Percentiles rank a stretch among this genome's conserved stretches.
phyloP scores from a whole-genome alignment of 2,329 filamentous ascomycete species.

The Tolypocladium endophyticum region DNA sequence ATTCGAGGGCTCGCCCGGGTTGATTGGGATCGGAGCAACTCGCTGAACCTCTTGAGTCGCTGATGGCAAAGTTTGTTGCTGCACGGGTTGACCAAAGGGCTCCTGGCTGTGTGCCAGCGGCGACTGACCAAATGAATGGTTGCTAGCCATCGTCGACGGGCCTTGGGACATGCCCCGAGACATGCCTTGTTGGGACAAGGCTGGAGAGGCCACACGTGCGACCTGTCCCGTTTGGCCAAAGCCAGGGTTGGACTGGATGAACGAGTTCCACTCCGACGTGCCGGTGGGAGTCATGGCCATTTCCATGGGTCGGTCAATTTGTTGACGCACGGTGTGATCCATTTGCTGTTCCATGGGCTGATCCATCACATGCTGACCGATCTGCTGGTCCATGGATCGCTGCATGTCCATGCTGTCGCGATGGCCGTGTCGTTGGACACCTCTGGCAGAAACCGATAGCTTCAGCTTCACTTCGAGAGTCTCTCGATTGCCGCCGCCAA shows the following conservation, averaged over 20 bases:
- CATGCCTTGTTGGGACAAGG: slow-evolving; percentile 21
- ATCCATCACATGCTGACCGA: slow-evolving; percentile 5
- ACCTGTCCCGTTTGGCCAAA: slow-evolving; percentile 23
- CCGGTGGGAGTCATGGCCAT: slow-evolving; percentile 43
- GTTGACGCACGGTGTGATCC: slow-evolving; percentile 6
- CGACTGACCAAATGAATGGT: not conserved
- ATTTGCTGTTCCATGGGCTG: slow-evolving; percentile 6
- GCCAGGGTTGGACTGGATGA: slow-evolving; percentile 61
- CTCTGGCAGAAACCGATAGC: slow-evolving; percentile 64
- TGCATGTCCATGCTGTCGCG: slow-evolving; percentile 13
- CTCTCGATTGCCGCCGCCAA: slow-evolving; percentile 73
- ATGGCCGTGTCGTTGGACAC: slow-evolving; percentile 18
- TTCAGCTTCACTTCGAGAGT: slow-evolving; percentile 89
- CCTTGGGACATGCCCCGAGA: slow-evolving; percentile 17
- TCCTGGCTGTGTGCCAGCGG: slow-evolving; percentile 10
- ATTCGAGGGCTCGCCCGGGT: slow-evolving; percentile 8
- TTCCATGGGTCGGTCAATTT: slow-evolving; percentile 15
- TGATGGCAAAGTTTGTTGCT: slow-evolving; percentile 7
- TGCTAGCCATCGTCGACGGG: not conserved
- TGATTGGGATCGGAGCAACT: slow-evolving; percentile 23
- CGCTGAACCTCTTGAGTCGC: slow-evolving; percentile 19
- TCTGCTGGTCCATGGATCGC: slow-evolving; percentile 9
- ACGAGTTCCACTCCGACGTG: slow-evolving; percentile 66
- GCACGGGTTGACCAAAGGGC: slow-evolving; percentile 11
- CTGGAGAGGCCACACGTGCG: slow-evolving; percentile 25